phyloP scores from a whole-genome alignment of 345 rosid genomes.

The Rhodomyrtus tomentosa region DNA sequence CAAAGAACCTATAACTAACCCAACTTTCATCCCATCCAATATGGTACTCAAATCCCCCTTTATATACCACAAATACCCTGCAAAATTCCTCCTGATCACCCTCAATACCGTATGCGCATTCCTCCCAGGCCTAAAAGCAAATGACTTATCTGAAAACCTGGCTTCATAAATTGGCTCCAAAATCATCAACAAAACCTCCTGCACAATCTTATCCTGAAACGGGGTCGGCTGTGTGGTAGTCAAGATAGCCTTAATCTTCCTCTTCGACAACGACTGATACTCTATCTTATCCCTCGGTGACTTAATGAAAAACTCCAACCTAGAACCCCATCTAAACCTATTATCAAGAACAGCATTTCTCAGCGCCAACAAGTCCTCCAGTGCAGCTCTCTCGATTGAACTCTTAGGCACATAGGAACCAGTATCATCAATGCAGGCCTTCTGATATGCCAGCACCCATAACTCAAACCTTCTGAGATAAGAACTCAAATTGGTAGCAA shows the following conservation, averaged over 20 bases:
- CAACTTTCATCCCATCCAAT: constrained; percentile 89
- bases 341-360: constrained; percentile 91
- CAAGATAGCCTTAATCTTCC: constrained; percentile 83
- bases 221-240: constrained; percentile 84
- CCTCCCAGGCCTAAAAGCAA: constrained; percentile 88
- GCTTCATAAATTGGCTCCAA: constrained; percentile 84
- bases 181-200: constrained; percentile 79
- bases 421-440: constrained; percentile 73
- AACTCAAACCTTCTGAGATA: constrained; percentile 76
- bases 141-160: constrained; percentile 77
- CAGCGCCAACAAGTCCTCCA: constrained; percentile 74
- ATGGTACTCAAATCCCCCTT: constrained; percentile 88
- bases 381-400: constrained; percentile 57
- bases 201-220: constrained; percentile 93
- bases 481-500: constrained; percentile 42
- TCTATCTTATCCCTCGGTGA: constrained; percentile 87
- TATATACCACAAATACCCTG: constrained; percentile 86
- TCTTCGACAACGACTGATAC: constrained; percentile 74
- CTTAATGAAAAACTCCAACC: constrained; percentile 74
- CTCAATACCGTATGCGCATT: constrained; percentile 76
- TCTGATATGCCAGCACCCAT: constrained; percentile 93
- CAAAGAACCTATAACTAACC: constrained; percentile 68
- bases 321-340: constrained; percentile 93
- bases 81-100: constrained; percentile 83
- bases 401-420: constrained; percentile 88